Evolutionary conservation across 129 eudicot genomes (phyloP).

Genomic region (Centaurea solstitialis): DNA sequence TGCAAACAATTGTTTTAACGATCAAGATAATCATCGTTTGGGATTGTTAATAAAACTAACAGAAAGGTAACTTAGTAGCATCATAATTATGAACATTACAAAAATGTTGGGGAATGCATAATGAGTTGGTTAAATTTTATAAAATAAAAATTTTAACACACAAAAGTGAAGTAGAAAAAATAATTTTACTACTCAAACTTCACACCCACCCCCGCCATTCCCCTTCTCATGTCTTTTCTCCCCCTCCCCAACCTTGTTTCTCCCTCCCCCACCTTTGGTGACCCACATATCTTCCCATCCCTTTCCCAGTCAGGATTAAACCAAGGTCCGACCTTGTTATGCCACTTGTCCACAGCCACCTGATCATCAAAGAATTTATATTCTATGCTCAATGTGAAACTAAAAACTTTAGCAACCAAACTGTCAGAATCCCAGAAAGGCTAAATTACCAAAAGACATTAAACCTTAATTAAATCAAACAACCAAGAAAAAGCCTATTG

Average conservation of each 20-base stretch:
- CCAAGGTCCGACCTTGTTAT: not conserved
- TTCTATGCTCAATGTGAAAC: not conserved
- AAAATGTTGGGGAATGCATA: not conserved
- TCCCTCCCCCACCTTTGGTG: not conserved
- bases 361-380: not conserved
- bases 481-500: not conserved
- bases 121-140: not conserved
- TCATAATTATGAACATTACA: not conserved
- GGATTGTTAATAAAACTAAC: not conserved
- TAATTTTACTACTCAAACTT: not conserved
- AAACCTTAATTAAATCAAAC: not conserved
- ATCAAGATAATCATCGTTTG: not conserved
- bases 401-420: not conserved
- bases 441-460: not conserved
- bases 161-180: not conserved
- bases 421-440: not conserved
- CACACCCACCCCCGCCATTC: not conserved
- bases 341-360: not conserved
- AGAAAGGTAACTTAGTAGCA: conserved; percentile 3
- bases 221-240: not conserved
- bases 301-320: not conserved
- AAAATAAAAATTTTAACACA: not conserved
- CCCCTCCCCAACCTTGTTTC: not conserved
- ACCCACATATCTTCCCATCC: not conserved
- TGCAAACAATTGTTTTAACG: not conserved